Evolutionary conservation across 192 early-diverging fungal species (phyloP).

Genomic region (Gonapodya sp.): DNA sequence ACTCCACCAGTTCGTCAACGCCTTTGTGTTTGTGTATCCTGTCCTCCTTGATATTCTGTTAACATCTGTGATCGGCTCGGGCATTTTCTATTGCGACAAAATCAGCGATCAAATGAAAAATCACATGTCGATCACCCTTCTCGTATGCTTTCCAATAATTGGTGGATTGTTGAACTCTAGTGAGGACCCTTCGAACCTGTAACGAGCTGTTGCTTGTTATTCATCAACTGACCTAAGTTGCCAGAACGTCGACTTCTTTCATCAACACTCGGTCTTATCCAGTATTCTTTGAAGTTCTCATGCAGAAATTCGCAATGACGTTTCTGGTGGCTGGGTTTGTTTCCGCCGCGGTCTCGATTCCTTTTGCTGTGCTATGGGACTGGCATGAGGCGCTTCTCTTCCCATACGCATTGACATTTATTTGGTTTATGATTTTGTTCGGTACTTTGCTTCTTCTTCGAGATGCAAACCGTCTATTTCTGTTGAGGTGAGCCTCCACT

Average conservation of each 20-base stretch:
- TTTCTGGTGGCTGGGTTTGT: background rate
- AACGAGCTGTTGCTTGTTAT: no score
- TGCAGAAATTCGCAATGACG: background rate
- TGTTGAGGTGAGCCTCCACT: background rate
- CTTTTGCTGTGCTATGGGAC: background rate
- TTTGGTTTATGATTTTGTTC: background rate
- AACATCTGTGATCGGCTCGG: conserved; percentile 19
- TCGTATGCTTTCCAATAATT: background rate
- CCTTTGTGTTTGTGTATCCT: conserved; percentile 36
- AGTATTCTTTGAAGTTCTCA: background rate
- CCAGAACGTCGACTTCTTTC: background rate
- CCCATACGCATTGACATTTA: background rate
- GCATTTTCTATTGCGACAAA: conserved; percentile 19
- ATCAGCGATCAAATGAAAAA: background rate
- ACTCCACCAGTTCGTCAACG: conserved; percentile 22
- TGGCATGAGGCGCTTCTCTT: background rate
- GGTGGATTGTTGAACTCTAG: background rate
- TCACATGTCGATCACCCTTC: background rate
- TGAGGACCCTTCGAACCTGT: background rate
- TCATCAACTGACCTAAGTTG: background rate
- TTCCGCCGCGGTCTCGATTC: background rate
- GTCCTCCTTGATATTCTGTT: conserved; percentile 29
- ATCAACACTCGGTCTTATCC: background rate
- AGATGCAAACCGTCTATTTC: background rate
- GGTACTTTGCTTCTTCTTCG: background rate